phyloP scores from a whole-genome alignment of 2,329 filamentous ascomycete genomes.

The Colletotrichum lentis region DNA sequence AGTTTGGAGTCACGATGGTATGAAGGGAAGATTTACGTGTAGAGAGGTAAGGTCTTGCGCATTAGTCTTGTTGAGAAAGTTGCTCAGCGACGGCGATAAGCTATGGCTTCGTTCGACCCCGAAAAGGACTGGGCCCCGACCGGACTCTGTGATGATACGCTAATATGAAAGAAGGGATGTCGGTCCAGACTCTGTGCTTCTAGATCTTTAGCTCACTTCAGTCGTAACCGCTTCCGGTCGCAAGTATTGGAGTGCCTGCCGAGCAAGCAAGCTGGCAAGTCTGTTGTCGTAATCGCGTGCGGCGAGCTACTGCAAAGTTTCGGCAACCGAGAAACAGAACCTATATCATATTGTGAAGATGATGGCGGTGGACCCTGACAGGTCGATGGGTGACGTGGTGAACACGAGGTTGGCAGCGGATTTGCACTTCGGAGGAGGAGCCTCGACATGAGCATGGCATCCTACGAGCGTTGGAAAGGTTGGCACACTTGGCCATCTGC shows the following conservation, averaged over 20 bases:
- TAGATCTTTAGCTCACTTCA: conserved; percentile 3
- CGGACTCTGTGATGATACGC: background rate
- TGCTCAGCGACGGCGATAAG: background rate
- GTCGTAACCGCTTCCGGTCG: conserved; percentile 13
- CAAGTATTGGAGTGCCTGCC: background rate
- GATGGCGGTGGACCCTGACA: conserved; percentile 12
- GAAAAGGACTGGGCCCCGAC: conserved; percentile 7
- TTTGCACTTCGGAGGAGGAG: conserved; percentile 1
- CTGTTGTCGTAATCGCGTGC: background rate
- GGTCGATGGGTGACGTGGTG: conserved; percentile 25
- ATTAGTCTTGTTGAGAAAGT: background rate
- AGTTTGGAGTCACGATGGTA: too few species aligned
- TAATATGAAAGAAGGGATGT: background rate
- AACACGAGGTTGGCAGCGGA: conserved; percentile 4
- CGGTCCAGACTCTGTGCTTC: conserved; percentile 6
- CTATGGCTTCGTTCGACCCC: background rate
- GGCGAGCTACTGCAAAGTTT: conserved; percentile 3
- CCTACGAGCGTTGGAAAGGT: conserved; percentile 11
- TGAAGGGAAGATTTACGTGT: background rate
- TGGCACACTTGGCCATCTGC: background rate
- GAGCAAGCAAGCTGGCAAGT: background rate
- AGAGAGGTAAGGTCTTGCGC: background rate
- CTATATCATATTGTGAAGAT: background rate
- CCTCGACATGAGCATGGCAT: conserved; percentile 10
- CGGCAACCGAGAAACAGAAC: conserved; percentile 2